Evolutionary conservation across 805 yeast species (phyloP), one percentile per base, ranked within the genome.

Genomic region (Dipodascus geniculatus): DNA sequence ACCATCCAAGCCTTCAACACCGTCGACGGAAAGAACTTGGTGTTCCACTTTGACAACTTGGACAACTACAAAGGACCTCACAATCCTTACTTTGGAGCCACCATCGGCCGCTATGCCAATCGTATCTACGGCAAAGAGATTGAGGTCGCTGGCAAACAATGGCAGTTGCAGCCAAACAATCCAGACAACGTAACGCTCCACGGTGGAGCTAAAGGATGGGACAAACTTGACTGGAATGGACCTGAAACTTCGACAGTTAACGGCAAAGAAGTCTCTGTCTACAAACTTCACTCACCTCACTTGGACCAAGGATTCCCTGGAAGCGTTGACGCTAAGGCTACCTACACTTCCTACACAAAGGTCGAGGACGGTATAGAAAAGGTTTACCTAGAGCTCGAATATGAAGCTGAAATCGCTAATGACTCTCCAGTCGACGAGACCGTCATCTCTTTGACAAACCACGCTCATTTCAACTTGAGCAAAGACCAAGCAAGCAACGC

Each of bases 91-190:
- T 73, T 81, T 54, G 87, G 87, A 38, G 79, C 85, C 24, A 77
- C 84, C 19, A 74, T 81, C 42, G 88, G 88, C 24, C 72, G 87
- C 48, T 76, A 72, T 55, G 86, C 86, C 52, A 83, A 82, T 64
- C 72, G 87, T 55, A 75, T 82, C 51, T 63, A 64, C 48, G 68
- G 69, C 48, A 83, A 79, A 28, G 57, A 62, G 51, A 71, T 79
- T 57, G 51, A 57, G 14, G 55, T 80, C 22, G 68, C 70, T 35
- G 79, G 76, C 3, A 61, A 67, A 52, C 61, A 64, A 11, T 75
- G 71, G 60, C 61, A 68, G 22, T 65, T 81, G 53, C 70, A 73
- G 20, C 60, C 66, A 35, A 79, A 77, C 63, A 77, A 77, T 56
- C 63, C 64, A 42, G 60, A 56, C 3, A 71, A 74, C 49, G 68